Evolutionary conservation across 2,329 filamentous ascomycete genomes (phyloP).

Genomic region (Pseudocercospora crystallina): DNA sequence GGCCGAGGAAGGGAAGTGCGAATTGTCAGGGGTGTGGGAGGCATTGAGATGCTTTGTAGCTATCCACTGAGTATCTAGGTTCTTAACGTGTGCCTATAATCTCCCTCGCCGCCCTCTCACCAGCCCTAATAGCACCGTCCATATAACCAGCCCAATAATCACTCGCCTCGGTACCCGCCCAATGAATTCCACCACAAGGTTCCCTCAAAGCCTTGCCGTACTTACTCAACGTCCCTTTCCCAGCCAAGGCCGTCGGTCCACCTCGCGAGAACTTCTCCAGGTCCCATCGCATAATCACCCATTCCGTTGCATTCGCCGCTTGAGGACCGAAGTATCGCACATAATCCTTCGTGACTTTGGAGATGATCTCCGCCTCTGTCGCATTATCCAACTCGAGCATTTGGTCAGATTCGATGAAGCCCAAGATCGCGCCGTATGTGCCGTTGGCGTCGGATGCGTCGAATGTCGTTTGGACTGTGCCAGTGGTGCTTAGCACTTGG

Average conservation of each 20-base stretch:
- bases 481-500: constrained; percentile 22
- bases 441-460: constrained; percentile 26
- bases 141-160: constrained; percentile 30
- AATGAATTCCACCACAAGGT: constrained; percentile 23
- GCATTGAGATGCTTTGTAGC: too few species aligned
- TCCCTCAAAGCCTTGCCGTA: constrained; percentile 22
- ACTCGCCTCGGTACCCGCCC: constrained; percentile 30
- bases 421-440: constrained; percentile 29
- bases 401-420: constrained; percentile 30
- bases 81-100: too few species aligned
- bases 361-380: constrained; percentile 23
- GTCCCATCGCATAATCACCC: constrained; percentile 30
- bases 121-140: constrained; percentile 30
- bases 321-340: constrained; percentile 20
- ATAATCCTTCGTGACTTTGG: constrained; percentile 19
- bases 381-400: constrained; percentile 25
- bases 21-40: too few species aligned
- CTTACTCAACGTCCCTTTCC: constrained; percentile 23
- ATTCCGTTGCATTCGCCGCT: constrained; percentile 16
- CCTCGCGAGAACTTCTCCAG: constrained; percentile 28
- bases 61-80: too few species aligned
- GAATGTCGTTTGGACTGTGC: constrained; percentile 23
- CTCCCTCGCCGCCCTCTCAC: too few species aligned
- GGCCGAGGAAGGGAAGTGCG: too few species aligned
- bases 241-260: constrained; percentile 28